Conservation (phyloP, 2,329 filamentous ascomycete genomes). For the Tolypocladium endophyticum region DNA sequence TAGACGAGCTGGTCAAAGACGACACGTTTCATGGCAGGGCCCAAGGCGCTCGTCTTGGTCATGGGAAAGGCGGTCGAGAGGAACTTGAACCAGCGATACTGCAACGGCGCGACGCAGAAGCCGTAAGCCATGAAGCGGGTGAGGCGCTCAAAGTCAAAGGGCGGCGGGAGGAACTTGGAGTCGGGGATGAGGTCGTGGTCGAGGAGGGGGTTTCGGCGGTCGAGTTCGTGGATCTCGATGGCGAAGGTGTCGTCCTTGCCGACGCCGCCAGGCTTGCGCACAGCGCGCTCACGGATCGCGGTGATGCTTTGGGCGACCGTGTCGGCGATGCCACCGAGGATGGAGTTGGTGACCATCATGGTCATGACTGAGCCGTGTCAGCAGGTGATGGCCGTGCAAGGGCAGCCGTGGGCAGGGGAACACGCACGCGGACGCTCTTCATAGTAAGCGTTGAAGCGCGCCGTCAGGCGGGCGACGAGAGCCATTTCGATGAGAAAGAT, state of each 20-base stretch:
- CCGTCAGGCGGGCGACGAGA: slow-evolving; percentile 68
- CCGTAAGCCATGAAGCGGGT: slow-evolving; percentile 96
- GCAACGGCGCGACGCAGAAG: slow-evolving; percentile 89
- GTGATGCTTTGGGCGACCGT: slow-evolving; percentile 92
- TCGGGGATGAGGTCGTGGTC: slow-evolving; percentile 57
- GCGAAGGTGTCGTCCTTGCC: slow-evolving; percentile 61
- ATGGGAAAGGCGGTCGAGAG: slow-evolving; percentile 75
- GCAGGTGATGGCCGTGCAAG: background rate
- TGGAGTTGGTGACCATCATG: slow-evolving; percentile 97
- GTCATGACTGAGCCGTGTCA: slow-evolving; percentile 60
- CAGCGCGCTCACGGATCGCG: slow-evolving; percentile 58
- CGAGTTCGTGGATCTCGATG: slow-evolving; percentile 82
- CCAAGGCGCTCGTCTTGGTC: slow-evolving; percentile 61
- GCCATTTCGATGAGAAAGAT: slow-evolving; percentile 84
- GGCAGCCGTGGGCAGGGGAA: background rate
- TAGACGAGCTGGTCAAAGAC: slow-evolving; percentile 90
- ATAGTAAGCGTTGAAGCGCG: slow-evolving; percentile 92
- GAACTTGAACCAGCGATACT: slow-evolving; percentile 94
- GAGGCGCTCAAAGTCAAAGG: slow-evolving; percentile 91
- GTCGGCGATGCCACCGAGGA: slow-evolving; percentile 90
- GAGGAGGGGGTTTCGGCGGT: slow-evolving; percentile 64
- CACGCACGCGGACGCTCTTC: slow-evolving; percentile 68
- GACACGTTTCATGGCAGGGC: slow-evolving; percentile 79
- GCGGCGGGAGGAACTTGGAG: slow-evolving; percentile 53
- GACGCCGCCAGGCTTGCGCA: slow-evolving; percentile 50